Evolutionary conservation across 129 eudicot species (phyloP).

Genomic region (Heracleum sosnowskyi): DNA sequence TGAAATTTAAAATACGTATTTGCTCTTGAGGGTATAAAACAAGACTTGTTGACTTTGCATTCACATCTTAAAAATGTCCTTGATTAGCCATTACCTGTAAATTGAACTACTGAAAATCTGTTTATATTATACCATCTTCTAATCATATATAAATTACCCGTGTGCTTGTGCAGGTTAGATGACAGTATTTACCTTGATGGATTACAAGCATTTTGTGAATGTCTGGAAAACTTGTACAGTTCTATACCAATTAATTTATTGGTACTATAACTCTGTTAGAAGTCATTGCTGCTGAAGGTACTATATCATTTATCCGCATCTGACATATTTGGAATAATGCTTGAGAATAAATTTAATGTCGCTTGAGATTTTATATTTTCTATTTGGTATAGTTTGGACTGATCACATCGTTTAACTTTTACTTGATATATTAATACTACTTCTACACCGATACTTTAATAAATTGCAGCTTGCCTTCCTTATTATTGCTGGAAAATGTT

Average conservation of each 20-base stretch:
- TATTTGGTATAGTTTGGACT: background rate
- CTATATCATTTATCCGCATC: slow-evolving; percentile 32
- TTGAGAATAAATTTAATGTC: no score
- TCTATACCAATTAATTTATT: slow-evolving; percentile 65
- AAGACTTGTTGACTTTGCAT: background rate
- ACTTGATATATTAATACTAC: background rate
- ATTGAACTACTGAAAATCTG: background rate
- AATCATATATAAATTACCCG: background rate
- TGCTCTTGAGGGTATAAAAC: background rate
- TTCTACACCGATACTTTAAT: background rate
- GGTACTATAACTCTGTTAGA: slow-evolving; percentile 70
- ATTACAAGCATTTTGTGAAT: slow-evolving; percentile 85
- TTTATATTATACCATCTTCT: background rate
- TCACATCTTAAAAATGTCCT: background rate
- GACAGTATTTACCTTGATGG: slow-evolving; percentile 94
- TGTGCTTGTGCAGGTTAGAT: slow-evolving; percentile 54
- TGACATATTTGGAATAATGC: background rate
- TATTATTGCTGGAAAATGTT: slow-evolving; percentile 67
- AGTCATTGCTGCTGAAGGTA: slow-evolving; percentile 95
- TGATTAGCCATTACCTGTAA: background rate
- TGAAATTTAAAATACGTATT: no score
- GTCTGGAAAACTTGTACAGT: slow-evolving; percentile 75
- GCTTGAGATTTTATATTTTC: background rate
- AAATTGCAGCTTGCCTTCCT: slow-evolving; percentile 60
- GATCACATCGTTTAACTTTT: background rate